phyloP scores from a whole-genome alignment of 257 asterid genomes.

The Solanum pennellii region DNA sequence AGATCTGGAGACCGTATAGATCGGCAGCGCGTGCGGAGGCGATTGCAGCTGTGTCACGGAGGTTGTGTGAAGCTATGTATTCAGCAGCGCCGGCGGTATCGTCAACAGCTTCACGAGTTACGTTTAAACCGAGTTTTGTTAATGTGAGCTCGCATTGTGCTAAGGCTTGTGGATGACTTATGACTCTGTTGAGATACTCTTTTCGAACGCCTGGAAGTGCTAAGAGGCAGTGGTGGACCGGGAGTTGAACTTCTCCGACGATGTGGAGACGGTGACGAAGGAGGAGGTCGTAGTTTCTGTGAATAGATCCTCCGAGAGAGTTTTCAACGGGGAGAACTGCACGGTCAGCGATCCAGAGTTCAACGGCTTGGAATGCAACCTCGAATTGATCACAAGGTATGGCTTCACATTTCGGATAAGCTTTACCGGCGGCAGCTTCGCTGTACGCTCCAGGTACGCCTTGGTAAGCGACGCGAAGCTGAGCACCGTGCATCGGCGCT shows the following conservation, averaged over 20 bases:
- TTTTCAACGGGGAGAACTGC: slow-evolving; percentile 88
- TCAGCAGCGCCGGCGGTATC: slow-evolving; percentile 92
- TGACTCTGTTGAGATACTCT: slow-evolving; percentile 54
- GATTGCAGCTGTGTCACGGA: slow-evolving; percentile 73
- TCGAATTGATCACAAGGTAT: slow-evolving; percentile 92
- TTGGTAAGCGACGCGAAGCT: slow-evolving; percentile 78
- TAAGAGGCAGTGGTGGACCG: slow-evolving; percentile 79
- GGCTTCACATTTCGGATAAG: slow-evolving; percentile 75
- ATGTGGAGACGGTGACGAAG: slow-evolving; percentile 97
- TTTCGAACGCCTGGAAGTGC: slow-evolving; percentile 65
- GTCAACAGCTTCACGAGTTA: slow-evolving; percentile 71
- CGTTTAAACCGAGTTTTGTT: slow-evolving; percentile 45
- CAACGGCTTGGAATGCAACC: slow-evolving; percentile 82
- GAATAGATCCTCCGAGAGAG: slow-evolving; percentile 87
- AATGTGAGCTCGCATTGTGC: slow-evolving; percentile 80
- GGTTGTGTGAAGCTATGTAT: slow-evolving; percentile 45
- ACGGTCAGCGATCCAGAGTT: slow-evolving; percentile 82
- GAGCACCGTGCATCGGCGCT: slow-evolving; percentile 76
- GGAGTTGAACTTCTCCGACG: slow-evolving; percentile 85
- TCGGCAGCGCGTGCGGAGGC: slow-evolving; percentile 88
- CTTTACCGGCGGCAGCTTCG: slow-evolving; percentile 84
- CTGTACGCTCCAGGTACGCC: slow-evolving; percentile 93
- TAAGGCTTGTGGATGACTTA: slow-evolving; percentile 85
- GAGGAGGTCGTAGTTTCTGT: slow-evolving; percentile 89
- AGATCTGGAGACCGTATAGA: slow-evolving; percentile 50